Percentiles rank a stretch among this genome's conserved stretches.
Conservation (phyloP, 345 rosid species). For the Acer campestre region DNA sequence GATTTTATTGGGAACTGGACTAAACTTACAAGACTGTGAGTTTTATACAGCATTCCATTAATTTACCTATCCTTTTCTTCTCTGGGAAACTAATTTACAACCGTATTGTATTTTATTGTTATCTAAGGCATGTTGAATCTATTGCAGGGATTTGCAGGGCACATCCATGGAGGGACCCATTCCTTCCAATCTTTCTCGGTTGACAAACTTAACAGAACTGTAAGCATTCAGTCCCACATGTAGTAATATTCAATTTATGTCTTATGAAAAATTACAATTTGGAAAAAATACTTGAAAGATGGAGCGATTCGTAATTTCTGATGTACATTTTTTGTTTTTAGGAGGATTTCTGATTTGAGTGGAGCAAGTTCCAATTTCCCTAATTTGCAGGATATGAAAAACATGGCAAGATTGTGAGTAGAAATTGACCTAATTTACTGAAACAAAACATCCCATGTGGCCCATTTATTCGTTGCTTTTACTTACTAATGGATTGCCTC, state of each 20-base stretch:
- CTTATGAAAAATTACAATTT: neutral
- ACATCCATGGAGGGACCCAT: slow-evolving; percentile 91
- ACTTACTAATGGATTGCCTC: slow-evolving; percentile 4
- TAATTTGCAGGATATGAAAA: slow-evolving; percentile 33
- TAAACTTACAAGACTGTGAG: slow-evolving; percentile 58
- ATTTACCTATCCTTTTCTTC: neutral
- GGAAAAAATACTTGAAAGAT: neutral
- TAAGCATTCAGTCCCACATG: slow-evolving; percentile 37
- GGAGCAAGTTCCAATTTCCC: slow-evolving; percentile 61
- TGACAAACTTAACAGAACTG: slow-evolving; percentile 54
- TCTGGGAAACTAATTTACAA: neutral
- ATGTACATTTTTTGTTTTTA: slow-evolving; percentile 20
- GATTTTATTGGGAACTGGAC: slow-evolving; percentile 87
- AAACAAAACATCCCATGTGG: neutral
- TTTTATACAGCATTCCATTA: slow-evolving; percentile 1
- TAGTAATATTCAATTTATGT: neutral
- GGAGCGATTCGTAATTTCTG: neutral
- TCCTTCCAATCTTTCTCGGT: slow-evolving; percentile 56
- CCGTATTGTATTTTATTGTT: neutral
- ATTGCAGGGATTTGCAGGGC: slow-evolving; percentile 73
- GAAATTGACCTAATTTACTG: neutral
- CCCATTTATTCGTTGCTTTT: neutral
- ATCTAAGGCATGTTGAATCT: slow-evolving; percentile 1
- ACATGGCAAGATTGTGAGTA: slow-evolving; percentile 51
- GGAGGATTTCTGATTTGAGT: slow-evolving; percentile 73